Conservation (phyloP, 1,139 yeast species). For the Zygosaccharomyces pseudobailii region DNA sequence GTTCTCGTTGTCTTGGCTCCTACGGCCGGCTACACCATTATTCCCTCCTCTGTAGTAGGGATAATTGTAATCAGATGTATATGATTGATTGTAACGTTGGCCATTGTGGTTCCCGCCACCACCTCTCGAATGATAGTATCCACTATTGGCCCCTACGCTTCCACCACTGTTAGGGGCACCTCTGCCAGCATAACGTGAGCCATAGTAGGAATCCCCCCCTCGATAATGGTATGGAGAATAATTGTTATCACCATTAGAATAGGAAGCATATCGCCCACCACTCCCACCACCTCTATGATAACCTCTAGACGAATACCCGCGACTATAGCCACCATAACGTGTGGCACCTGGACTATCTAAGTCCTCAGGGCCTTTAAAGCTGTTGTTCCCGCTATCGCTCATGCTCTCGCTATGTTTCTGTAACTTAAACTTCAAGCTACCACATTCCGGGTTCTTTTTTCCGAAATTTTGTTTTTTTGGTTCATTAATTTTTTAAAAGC, state of each 20-base stretch:
- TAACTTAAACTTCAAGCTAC: too few relatives aligned
- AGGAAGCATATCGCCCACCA: conserved; percentile 7
- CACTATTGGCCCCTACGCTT: background rate
- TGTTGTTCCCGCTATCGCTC: conserved; percentile 3
- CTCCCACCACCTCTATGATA: conserved; percentile 7
- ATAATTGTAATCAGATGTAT: conserved; percentile 6
- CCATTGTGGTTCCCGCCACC: background rate
- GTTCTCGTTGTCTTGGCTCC: conserved; percentile 2
- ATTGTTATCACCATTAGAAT: conserved; percentile 2
- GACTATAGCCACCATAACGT: conserved; percentile 7
- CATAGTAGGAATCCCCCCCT: conserved; percentile 10
- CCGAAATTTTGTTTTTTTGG: background rate
- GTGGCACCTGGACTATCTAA: conserved; percentile 4
- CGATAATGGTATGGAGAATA: conserved; percentile 6
- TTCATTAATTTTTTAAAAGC: background rate
- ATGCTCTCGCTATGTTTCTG: background rate
- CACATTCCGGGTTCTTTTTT: background rate
- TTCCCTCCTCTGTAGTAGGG: conserved; percentile 5
- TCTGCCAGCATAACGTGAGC: conserved; percentile 8
- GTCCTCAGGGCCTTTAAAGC: conserved; percentile 1
- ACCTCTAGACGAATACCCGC: conserved; percentile 8
- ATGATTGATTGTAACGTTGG: conserved; percentile 6
- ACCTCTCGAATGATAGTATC: conserved; percentile 5
- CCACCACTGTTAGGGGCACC: conserved; percentile 1
- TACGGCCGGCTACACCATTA: background rate